Evolutionary conservation across 1,284 basidiomycete genomes (phyloP).

Genomic region (Mycena sp.): DNA sequence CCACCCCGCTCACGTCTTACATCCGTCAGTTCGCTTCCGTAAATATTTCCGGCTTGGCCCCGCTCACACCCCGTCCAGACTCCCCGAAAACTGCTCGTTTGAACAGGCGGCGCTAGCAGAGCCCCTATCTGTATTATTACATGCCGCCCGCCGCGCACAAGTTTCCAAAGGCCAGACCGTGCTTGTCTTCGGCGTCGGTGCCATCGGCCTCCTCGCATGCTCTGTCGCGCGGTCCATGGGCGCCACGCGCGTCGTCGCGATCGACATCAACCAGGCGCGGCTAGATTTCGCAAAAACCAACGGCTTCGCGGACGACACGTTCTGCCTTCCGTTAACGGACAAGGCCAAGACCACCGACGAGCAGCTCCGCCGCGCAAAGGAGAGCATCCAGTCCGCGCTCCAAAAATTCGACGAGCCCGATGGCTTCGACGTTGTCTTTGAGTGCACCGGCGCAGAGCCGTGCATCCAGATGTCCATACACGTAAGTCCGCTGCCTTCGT

Average conservation of each 20-base stretch:
- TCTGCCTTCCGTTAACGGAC: conserved; percentile 68
- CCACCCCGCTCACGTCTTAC: conserved; percentile 86
- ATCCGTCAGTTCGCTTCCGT: conserved; percentile 73
- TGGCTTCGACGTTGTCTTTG: conserved; percentile 93
- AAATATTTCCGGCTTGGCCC: conserved; percentile 14
- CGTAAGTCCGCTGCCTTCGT: conserved; percentile 59
- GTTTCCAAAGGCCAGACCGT: conserved; percentile 63
- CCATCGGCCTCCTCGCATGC: conserved; percentile 91
- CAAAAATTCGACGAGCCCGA: conserved; percentile 70
- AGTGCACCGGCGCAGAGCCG: conserved; percentile 94
- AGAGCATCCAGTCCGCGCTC: conserved; percentile 65
- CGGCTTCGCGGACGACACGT: conserved; percentile 83
- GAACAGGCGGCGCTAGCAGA: conserved; percentile 90
- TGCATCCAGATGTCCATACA: conserved; percentile 91
- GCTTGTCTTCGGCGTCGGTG: conserved; percentile 91
- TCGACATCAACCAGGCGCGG: conserved; percentile 88
- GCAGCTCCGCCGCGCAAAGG: conserved; percentile 74
- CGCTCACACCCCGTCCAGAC: conserved; percentile 53
- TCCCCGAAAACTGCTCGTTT: conserved; percentile 82
- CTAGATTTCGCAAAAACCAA: conserved; percentile 80
- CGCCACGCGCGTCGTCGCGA: conserved; percentile 77
- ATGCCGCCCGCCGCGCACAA: conserved; percentile 80
- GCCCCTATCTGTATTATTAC: conserved; percentile 90
- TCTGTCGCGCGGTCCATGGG: conserved; percentile 81
- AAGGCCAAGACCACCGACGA: conserved; percentile 68